phyloP scores from a whole-genome alignment of 202 grass and related monocot genomes.

The Eragrostis tef region DNA sequence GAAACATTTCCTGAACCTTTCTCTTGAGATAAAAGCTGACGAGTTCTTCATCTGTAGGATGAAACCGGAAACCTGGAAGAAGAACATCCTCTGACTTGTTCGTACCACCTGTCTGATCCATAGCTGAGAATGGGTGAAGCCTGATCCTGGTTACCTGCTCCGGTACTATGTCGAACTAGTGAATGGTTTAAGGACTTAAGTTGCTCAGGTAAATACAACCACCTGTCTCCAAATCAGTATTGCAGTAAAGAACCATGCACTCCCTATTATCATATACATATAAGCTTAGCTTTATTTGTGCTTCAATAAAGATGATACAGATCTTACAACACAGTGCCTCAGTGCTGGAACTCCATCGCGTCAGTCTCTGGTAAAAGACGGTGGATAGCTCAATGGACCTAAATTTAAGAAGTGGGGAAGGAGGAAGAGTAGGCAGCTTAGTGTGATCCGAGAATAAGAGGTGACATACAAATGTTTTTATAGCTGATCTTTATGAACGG shows the following conservation, averaged over 20 bases:
- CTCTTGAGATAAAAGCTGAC: constrained; percentile 62
- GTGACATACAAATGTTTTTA: constrained; percentile 31
- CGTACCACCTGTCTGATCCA: constrained; percentile 54
- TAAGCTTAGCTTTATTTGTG: constrained; percentile 20
- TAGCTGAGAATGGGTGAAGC: constrained; percentile 20
- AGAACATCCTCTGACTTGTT: constrained; percentile 57
- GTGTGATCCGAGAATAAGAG: constrained; percentile 18
- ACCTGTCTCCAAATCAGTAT: background rate
- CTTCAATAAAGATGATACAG: constrained; percentile 8
- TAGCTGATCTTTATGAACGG: constrained; percentile 8
- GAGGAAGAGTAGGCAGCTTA: constrained; percentile 1
- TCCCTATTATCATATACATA: background rate
- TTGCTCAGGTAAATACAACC: constrained; percentile 27
- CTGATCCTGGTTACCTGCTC: constrained; percentile 21
- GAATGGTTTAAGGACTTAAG: constrained; percentile 39
- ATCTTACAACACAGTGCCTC: background rate
- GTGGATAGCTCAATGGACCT: background rate
- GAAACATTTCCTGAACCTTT: constrained; percentile 58
- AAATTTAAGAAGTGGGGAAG: background rate
- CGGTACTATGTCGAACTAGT: constrained; percentile 36
- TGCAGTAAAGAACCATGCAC: background rate
- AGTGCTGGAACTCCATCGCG: constrained; percentile 3
- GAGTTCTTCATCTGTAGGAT: constrained; percentile 72
- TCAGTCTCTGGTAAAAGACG: background rate
- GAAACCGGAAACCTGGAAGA: constrained; percentile 63